Percentiles rank a stretch among this genome's conserved stretches.
Evolutionary conservation across 2,329 filamentous ascomycete species (phyloP).

Genomic region (Nannizziopsis barbatae): DNA sequence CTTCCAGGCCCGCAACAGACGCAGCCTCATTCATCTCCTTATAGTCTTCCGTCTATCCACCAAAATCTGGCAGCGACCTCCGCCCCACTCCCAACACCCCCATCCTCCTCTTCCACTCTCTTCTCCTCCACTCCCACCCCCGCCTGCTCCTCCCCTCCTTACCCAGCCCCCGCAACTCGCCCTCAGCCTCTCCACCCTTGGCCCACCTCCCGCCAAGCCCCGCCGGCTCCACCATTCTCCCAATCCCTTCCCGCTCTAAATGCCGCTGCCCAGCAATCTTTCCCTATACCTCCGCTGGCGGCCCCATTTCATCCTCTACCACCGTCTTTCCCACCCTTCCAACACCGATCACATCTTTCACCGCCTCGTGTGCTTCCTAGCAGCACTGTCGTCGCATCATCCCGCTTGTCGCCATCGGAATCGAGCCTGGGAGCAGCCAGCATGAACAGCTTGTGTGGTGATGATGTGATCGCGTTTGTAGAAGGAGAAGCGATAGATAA

Average conservation of each 20-base stretch:
- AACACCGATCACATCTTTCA: constrained; percentile 2
- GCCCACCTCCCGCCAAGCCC: constrained; percentile 18
- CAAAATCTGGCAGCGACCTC: constrained; percentile 25
- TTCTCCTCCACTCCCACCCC: constrained; percentile 26
- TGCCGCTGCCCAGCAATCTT: constrained; percentile 23
- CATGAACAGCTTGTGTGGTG: constrained; percentile 14
- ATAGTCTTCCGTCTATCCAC: constrained; percentile 24
- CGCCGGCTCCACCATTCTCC: constrained; percentile 27
- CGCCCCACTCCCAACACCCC: constrained; percentile 26
- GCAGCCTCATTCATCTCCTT: constrained; percentile 3
- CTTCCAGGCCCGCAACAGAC: constrained; percentile 7
- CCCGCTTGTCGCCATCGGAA: background rate
- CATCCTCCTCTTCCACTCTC: constrained; percentile 17
- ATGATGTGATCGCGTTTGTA: constrained; percentile 16
- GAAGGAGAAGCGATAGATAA: constrained; percentile 14
- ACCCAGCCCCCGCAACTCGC: constrained; percentile 18
- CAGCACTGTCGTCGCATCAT: background rate
- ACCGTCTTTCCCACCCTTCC: background rate
- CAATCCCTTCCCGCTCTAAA: constrained; percentile 32
- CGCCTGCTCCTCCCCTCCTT: constrained; percentile 20
- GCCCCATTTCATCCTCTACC: background rate
- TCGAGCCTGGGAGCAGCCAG: background rate
- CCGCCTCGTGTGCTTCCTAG: background rate
- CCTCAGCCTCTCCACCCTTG: constrained; percentile 32
- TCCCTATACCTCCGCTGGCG: constrained; percentile 27